Percentiles rank a stretch among this genome's conserved stretches.
These are phyloP conservation scores for Somion occarium DNA, from an alignment of 1,284 basidiomycete species.

Conservation along the genomic window DNA sequence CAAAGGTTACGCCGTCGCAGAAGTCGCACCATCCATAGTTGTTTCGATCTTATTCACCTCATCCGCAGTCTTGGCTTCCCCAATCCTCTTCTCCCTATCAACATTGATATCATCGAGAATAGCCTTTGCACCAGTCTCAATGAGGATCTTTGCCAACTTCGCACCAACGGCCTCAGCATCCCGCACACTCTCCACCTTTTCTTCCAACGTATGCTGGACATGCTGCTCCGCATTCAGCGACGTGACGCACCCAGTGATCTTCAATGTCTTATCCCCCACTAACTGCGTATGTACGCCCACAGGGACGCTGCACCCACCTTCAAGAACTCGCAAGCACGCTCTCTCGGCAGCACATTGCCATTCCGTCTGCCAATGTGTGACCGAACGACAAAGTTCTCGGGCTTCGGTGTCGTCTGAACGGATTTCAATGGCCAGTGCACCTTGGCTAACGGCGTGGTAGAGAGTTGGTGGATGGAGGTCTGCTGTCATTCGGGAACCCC, in stretches of 20 bases:
- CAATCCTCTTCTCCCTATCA: slow-evolving; percentile 57
- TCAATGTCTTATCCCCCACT: slow-evolving; percentile 37
- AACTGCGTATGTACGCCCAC: slow-evolving; percentile 73
- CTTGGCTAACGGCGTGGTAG: slow-evolving; percentile 92
- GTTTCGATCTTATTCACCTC: slow-evolving; percentile 15
- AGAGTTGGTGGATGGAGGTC: slow-evolving; percentile 75
- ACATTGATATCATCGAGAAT: slow-evolving; percentile 78
- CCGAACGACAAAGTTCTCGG: slow-evolving; percentile 54
- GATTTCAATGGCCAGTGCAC: slow-evolving; percentile 88
- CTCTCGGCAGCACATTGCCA: slow-evolving; percentile 83
- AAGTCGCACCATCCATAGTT: slow-evolving; percentile 3
- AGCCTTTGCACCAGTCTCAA: slow-evolving; percentile 65
- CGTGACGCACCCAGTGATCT: slow-evolving; percentile 77
- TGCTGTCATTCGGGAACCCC: slow-evolving; percentile 75
- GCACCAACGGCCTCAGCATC: slow-evolving; percentile 71
- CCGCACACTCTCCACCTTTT: slow-evolving; percentile 45
- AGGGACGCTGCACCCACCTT: slow-evolving; percentile 96
- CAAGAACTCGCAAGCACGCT: slow-evolving; percentile 80
- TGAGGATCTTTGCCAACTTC: slow-evolving; percentile 58
- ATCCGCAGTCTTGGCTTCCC: slow-evolving; percentile 33
- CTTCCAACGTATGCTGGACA: slow-evolving; percentile 60
- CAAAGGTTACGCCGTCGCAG: not conserved
- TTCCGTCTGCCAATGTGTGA: slow-evolving; percentile 75
- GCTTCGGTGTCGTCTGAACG: slow-evolving; percentile 66
- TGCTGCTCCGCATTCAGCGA: slow-evolving; percentile 68